phyloP scores from a whole-genome alignment of 441 rosid genomes.

The Brassica hybrid region DNA sequence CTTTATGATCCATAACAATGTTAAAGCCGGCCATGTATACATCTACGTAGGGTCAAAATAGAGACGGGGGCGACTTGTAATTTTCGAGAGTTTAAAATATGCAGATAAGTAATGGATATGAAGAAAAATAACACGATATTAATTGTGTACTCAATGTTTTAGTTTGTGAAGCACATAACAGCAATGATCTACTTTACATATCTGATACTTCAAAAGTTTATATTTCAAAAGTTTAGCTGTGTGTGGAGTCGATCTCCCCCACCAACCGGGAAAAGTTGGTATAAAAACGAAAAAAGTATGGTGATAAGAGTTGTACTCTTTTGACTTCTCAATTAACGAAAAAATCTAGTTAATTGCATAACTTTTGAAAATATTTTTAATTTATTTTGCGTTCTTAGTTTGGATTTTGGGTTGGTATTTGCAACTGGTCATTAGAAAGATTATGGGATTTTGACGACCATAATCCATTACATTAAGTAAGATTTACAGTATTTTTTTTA shows the following conservation, averaged over 20 bases:
- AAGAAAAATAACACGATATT: background rate
- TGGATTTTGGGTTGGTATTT: background rate
- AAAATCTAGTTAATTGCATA: background rate
- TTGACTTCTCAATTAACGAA: slow-evolving; percentile 32
- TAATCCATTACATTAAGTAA: background rate
- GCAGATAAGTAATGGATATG: background rate
- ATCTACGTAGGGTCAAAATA: background rate
- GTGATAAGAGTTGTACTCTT: slow-evolving; percentile 18
- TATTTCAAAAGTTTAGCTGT: slow-evolving; percentile 15
- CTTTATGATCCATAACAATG: too few relatives aligned
- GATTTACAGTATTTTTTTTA: background rate
- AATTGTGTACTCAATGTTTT: background rate
- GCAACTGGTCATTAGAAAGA: background rate
- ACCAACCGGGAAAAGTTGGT: slow-evolving; percentile 19
- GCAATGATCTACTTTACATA: slow-evolving; percentile 3
- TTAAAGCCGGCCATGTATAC: background rate
- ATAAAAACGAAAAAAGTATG: background rate
- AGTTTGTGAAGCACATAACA: background rate
- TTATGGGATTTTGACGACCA: slow-evolving; percentile 1
- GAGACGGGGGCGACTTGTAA: background rate
- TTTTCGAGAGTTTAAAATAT: slow-evolving; percentile 1
- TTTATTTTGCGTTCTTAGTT: background rate
- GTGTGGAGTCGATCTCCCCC: slow-evolving; percentile 28
- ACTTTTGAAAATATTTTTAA: background rate
- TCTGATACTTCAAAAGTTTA: background rate